These are phyloP conservation scores for Globisporangium nunn DNA, from an alignment of 352 stramenopile species.

Conservation along the genomic window DNA sequence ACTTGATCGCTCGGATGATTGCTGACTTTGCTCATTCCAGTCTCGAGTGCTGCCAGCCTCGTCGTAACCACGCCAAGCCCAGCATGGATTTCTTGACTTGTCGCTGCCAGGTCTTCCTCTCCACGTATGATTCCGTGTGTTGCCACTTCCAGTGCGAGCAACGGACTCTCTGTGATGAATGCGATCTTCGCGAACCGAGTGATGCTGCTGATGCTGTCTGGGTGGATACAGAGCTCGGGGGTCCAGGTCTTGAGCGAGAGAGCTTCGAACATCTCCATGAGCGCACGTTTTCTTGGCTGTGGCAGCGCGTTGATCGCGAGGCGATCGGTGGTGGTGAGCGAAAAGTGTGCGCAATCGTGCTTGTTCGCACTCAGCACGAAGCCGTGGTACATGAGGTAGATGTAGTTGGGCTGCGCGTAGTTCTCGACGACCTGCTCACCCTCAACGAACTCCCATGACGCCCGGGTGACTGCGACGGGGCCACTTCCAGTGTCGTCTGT, in stretches of 20 bases:
- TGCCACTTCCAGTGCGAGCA: slow-evolving; percentile 7
- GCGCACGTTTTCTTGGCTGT: slow-evolving; percentile 5
- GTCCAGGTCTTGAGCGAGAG: slow-evolving; percentile 27
- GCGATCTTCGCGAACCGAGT: slow-evolving; percentile 20
- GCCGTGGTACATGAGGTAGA: slow-evolving; percentile 91
- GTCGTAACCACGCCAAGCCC: neutral
- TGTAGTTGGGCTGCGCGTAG: slow-evolving; percentile 92
- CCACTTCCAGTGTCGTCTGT: neutral
- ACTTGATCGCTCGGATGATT: neutral
- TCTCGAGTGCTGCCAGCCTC: slow-evolving; percentile 7
- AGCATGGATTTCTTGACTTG: neutral
- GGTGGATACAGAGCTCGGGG: slow-evolving; percentile 30
- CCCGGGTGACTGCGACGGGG: slow-evolving; percentile 55
- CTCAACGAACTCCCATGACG: slow-evolving; percentile 52
- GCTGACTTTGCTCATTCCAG: neutral
- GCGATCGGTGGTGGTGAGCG: slow-evolving; percentile 19
- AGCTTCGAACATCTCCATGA: slow-evolving; percentile 17
- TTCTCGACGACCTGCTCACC: slow-evolving; percentile 89
- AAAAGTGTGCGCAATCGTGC: slow-evolving; percentile 79
- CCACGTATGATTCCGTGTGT: neutral
- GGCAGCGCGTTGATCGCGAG: slow-evolving; percentile 6
- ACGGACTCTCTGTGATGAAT: slow-evolving; percentile 15
- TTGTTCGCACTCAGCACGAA: slow-evolving; percentile 79
- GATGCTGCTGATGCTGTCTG: slow-evolving; percentile 2
- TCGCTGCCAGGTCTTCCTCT: neutral